Percentiles rank a stretch among this genome's conserved stretches.
phyloP scores from a whole-genome alignment of 2,329 filamentous ascomycete genomes.

The Sclerotiophoma versabilis region DNA sequence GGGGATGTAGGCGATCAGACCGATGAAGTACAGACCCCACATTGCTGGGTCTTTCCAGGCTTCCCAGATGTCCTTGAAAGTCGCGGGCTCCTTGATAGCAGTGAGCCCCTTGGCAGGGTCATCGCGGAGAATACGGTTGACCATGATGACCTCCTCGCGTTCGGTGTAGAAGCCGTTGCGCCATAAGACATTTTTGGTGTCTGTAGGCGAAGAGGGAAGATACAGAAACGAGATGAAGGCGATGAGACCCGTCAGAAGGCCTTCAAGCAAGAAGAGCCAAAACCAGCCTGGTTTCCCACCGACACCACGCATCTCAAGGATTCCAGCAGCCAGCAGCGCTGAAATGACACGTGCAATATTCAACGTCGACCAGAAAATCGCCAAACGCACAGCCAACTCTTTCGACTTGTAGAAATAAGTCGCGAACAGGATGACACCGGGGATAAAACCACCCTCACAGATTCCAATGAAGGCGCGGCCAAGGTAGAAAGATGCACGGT shows the following conservation, averaged over 20 bases:
- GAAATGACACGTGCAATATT: conserved; percentile 62
- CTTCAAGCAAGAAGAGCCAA: conserved; percentile 60
- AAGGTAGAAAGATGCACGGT: conserved; percentile 52
- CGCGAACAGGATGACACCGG: conserved; percentile 69
- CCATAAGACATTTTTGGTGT: conserved; percentile 36
- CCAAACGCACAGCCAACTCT: conserved; percentile 71
- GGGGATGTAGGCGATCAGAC: conserved; percentile 49
- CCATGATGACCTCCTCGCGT: conserved; percentile 71
- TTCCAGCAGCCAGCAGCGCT: conserved; percentile 62
- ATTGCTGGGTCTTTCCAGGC: conserved; percentile 62
- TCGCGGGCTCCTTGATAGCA: conserved; percentile 63
- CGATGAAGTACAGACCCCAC: conserved; percentile 63
- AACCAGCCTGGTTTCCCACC: conserved; percentile 61
- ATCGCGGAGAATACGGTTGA: conserved; percentile 66
- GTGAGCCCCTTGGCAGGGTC: conserved; percentile 64
- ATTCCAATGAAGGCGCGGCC: conserved; percentile 52
- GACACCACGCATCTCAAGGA: conserved; percentile 59
- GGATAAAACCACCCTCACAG: conserved; percentile 62
- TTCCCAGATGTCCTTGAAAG: conserved; percentile 56
- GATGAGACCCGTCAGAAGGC: conserved; percentile 39
- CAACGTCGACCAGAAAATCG: conserved; percentile 74
- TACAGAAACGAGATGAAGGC: conserved; percentile 41
- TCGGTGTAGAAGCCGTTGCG: conserved; percentile 71
- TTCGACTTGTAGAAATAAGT: conserved; percentile 77
- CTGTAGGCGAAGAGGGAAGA: conserved; percentile 60